phyloP scores from a whole-genome alignment of 2,329 filamentous ascomycete genomes.

The Colletotrichum abscissum region DNA sequence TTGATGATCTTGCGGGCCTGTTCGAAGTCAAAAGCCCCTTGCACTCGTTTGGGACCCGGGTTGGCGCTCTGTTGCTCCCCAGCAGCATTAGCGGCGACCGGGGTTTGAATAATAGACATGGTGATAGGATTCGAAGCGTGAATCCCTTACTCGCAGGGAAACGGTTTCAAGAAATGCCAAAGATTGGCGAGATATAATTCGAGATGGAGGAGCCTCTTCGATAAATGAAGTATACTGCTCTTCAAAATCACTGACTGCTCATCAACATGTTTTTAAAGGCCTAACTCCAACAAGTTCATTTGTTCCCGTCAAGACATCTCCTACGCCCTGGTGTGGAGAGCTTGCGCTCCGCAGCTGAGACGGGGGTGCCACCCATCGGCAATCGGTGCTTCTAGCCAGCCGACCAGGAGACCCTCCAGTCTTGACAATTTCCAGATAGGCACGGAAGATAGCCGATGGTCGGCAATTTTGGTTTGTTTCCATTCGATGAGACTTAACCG shows the following conservation, averaged over 20 bases:
- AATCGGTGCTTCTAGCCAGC: constrained; percentile 19
- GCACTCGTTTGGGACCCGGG: neutral
- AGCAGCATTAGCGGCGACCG: neutral
- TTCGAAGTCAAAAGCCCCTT: constrained; percentile 31
- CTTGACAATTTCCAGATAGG: no score
- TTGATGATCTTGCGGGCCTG: constrained; percentile 38
- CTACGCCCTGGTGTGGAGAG: neutral
- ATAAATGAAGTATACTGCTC: no score
- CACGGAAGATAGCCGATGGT: constrained; percentile 26
- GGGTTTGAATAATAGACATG: constrained; percentile 21
- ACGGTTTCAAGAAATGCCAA: neutral
- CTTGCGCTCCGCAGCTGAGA: neutral
- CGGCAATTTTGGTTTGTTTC: constrained; percentile 10
- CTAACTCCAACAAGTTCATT: neutral
- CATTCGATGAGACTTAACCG: constrained; percentile 4
- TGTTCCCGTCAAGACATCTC: neutral
- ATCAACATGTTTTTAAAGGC: neutral
- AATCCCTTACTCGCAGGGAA: neutral
- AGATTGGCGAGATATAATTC: neutral
- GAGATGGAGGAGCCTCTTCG: no score
- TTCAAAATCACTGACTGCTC: neutral
- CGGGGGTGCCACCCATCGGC: constrained; percentile 21
- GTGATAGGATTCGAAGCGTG: neutral
- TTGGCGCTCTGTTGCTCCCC: neutral
- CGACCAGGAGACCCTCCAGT: constrained; percentile 2